These are phyloP conservation scores for Erythrobasidium yunnanense DNA, from an alignment of 768 basidiomycete genomes.

Conservation along the genomic window DNA sequence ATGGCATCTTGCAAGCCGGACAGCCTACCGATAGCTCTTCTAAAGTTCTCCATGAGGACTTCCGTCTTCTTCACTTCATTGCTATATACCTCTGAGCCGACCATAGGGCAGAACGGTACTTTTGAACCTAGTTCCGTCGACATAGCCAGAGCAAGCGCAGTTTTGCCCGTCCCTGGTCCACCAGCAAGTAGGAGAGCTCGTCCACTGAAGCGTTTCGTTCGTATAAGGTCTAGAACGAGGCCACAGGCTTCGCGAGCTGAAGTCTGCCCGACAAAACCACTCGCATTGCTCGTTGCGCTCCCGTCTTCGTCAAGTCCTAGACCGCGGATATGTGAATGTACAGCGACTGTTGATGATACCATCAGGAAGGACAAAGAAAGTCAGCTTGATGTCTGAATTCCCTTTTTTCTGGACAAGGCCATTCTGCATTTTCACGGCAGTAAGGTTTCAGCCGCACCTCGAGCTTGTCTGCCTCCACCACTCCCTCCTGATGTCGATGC, in stretches of 20 bases:
- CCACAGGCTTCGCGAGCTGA: conserved; percentile 91
- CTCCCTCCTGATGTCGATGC: conserved; percentile 14
- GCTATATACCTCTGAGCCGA: conserved; percentile 91
- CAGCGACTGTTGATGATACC: conserved; percentile 45
- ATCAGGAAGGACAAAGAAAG: neutral
- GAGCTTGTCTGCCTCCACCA: conserved; percentile 6
- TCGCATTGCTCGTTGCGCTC: conserved; percentile 56
- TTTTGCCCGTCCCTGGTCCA: conserved; percentile 95
- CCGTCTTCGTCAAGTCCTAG: conserved; percentile 81
- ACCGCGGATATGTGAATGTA: conserved; percentile 93
- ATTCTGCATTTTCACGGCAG: neutral
- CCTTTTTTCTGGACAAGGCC: neutral
- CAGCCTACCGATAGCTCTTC: conserved; percentile 80
- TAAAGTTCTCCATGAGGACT: conserved; percentile 84
- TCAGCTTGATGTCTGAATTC: neutral
- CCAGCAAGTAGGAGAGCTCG: conserved; percentile 84
- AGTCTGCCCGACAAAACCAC: conserved; percentile 82
- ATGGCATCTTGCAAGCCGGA: neutral
- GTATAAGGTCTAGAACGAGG: conserved; percentile 76
- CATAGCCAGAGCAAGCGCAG: conserved; percentile 87
- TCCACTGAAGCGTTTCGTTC: conserved; percentile 85
- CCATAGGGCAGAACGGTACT: conserved; percentile 98
- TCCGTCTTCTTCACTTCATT: conserved; percentile 99
- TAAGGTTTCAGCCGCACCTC: conserved; percentile 6
- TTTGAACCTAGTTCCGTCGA: conserved; percentile 88